These are phyloP conservation scores for Herpetospermum pedunculosum DNA, from an alignment of 306 rosid species.

Conservation along the genomic window DNA sequence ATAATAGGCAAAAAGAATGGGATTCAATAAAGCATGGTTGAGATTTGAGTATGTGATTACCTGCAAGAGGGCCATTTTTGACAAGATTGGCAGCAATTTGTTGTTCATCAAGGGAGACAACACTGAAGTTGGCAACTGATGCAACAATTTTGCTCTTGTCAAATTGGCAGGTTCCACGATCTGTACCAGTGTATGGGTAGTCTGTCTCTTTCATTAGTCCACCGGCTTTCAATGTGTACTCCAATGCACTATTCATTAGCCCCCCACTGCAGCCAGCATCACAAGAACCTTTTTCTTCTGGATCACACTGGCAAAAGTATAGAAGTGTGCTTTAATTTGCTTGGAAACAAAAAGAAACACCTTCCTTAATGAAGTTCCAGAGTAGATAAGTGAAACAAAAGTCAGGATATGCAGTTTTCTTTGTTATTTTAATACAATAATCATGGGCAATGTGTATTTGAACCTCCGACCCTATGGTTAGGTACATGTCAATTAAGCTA, in stretches of 20 bases:
- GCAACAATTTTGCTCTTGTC: conserved; percentile 71
- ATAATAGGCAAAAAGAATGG: neutral
- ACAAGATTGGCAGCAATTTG: conserved; percentile 94
- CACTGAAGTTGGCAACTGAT: conserved; percentile 83
- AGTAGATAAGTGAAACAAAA: neutral
- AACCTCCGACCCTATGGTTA: too few relatives aligned
- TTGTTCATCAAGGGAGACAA: conserved; percentile 71
- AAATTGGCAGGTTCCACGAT: conserved; percentile 66
- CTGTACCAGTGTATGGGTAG: conserved; percentile 85
- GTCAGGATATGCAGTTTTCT: neutral
- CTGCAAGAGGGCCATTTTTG: conserved; percentile 92
- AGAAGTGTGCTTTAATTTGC: neutral
- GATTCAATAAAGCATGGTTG: neutral
- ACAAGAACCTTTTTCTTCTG: conserved; percentile 74
- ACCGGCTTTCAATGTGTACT: conserved; percentile 79
- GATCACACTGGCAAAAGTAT: conserved; percentile 65
- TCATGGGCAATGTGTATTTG: too few relatives aligned
- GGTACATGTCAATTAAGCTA: too few relatives aligned
- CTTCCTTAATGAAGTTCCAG: neutral
- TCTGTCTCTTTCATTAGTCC: conserved; percentile 88
- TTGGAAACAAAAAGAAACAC: neutral
- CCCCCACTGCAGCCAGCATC: conserved; percentile 92
- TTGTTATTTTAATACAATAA: too few relatives aligned
- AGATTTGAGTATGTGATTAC: conserved; percentile 24
- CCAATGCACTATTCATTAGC: conserved; percentile 95